phyloP scores from a whole-genome alignment of 306 rosid genomes.

The Dryas octopetala region DNA sequence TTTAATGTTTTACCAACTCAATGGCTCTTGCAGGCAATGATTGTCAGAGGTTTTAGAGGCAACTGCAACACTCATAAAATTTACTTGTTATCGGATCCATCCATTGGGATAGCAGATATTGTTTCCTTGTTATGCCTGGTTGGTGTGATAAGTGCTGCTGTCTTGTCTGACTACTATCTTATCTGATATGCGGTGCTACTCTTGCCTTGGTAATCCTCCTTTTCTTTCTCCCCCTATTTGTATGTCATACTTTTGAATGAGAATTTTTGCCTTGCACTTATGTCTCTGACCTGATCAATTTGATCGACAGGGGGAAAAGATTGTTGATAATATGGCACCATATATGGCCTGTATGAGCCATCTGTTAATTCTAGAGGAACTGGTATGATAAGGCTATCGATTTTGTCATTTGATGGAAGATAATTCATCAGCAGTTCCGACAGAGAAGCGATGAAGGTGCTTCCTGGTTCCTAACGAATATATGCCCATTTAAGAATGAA shows the following conservation, averaged over 20 bases:
- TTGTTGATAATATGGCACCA: background rate
- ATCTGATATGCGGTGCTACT: slow-evolving; percentile 32
- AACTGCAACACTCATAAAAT: slow-evolving; percentile 65
- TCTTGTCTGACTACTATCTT: slow-evolving; percentile 63
- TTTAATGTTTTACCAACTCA: background rate
- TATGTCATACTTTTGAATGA: slow-evolving; percentile 21
- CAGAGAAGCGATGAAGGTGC: slow-evolving; percentile 1
- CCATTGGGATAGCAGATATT: slow-evolving; percentile 59
- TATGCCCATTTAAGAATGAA: background rate
- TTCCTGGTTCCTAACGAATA: background rate
- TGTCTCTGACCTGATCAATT: background rate
- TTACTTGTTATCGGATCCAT: slow-evolving; percentile 69
- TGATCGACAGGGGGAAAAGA: slow-evolving; percentile 11
- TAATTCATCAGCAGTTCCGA: background rate
- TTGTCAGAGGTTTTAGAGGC: slow-evolving; percentile 93
- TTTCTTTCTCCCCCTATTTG: background rate
- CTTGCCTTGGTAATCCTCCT: slow-evolving; percentile 22
- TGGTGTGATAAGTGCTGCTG: slow-evolving; percentile 57
- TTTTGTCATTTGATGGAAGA: background rate
- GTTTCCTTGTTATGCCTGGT: slow-evolving; percentile 58
- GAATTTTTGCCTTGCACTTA: background rate
- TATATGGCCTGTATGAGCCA: background rate
- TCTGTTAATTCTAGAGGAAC: background rate
- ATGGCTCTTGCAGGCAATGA: slow-evolving; percentile 75
- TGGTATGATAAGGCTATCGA: background rate